Evolutionary conservation across 176 grass and related monocot species (phyloP), one percentile per base, ranked within the genome.

Genomic region (Alloteropsis semialata): DNA sequence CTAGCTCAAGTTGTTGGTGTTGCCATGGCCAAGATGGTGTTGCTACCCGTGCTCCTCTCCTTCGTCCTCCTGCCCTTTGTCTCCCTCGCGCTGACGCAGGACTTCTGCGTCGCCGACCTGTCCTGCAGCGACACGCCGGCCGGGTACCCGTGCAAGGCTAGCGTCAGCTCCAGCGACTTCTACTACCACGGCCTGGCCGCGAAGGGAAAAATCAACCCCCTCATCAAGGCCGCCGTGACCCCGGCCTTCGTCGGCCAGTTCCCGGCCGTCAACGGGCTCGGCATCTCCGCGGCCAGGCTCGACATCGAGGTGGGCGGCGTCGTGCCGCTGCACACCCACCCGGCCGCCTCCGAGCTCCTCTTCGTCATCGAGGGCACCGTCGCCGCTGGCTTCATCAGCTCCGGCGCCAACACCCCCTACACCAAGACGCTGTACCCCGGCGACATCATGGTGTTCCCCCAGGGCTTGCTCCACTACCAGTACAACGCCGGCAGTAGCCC

Each of bases 41-140:
- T 89, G 69, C 80, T 90, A 69, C 9, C 81, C 13, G 77, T 85
- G 30, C 59, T 90, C 56, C 16, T 91, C 69, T 78, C 73, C 54
- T 75, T 85, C 80, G 46, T 92, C 80, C 28, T 92, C 8, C 38
- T 91, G 10, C 56, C 77, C 27, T 79, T 57, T 60, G 58, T 79
- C 0, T 38, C 90, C 41, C 43, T 53, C 1, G 83, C 91, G 6
- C 64, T 91, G 74, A 83, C 84, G 4, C 84, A 93, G 58, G 94
- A 97, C 81, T 97, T 87, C 81, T 97, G 94, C 62, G 94, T 97
- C 10, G 89, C 81, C 21, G 62, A 97, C 81, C 84, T 97, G 16
- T 5, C 71, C 29, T 79, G 77, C 87, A 43, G 37, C 55, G 84
- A 93, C 66, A 97, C 91, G 21, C 94, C 94, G 8, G 50, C 86